These are phyloP conservation scores for Exophiala xenobiotica DNA, from an alignment of 2,329 filamentous ascomycete species.

Conservation along the genomic window DNA sequence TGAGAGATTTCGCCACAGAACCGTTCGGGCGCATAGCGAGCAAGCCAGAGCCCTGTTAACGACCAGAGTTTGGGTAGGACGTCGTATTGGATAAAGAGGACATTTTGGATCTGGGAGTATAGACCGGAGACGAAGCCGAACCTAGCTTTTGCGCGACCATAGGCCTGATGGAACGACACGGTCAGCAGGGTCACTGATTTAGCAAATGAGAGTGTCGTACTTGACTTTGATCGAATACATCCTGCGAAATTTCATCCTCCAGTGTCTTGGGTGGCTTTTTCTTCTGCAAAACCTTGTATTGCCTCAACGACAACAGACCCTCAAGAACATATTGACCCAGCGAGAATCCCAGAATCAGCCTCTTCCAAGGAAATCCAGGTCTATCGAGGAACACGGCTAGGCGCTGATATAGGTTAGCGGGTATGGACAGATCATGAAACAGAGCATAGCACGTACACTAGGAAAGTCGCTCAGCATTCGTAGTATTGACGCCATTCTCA, in stretches of 20 bases:
- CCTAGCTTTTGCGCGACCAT: conserved; percentile 92
- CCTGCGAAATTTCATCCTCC: conserved; percentile 79
- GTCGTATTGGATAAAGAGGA: conserved; percentile 86
- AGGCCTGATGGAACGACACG: conserved; percentile 57
- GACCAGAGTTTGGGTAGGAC: conserved; percentile 88
- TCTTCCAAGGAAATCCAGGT: conserved; percentile 96
- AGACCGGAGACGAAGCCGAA: conserved; percentile 79
- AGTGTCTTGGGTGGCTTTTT: conserved; percentile 82
- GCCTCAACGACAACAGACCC: conserved; percentile 81
- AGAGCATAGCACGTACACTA: conserved; percentile 21
- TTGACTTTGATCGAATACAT: conserved; percentile 93
- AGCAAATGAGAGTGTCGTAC: conserved; percentile 47
- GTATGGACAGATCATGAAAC: conserved; percentile 1
- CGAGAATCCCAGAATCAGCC: conserved; percentile 90
- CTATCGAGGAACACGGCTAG: conserved; percentile 85
- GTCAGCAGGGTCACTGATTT: no score
- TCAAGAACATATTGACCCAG: conserved; percentile 89
- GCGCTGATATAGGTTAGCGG: conserved; percentile 44
- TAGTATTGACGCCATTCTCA: conserved; percentile 30
- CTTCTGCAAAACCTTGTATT: conserved; percentile 81
- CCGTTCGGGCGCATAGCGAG: conserved; percentile 69
- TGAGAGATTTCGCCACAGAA: conserved; percentile 93
- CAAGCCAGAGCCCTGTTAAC: conserved; percentile 71
- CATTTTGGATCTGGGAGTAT: conserved; percentile 82
- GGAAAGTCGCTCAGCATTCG: conserved; percentile 30